phyloP scores from a whole-genome alignment of 2,329 filamentous ascomycete species.

The Neurospora crassa region DNA sequence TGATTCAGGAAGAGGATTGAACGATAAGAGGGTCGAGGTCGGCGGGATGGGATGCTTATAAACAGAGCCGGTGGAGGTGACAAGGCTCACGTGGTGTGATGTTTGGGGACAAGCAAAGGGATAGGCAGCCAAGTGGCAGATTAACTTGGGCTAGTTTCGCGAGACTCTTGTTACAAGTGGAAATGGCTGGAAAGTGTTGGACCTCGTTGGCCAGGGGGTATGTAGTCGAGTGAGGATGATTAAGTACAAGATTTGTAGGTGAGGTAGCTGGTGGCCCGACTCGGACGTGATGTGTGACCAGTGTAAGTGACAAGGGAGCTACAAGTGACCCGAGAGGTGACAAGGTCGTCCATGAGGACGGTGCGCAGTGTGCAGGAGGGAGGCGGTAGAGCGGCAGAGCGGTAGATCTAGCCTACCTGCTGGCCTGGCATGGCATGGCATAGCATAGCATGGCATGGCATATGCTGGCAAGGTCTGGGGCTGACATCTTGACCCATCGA shows the following conservation, averaged over 20 bases:
- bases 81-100: slow-evolving; percentile 17
- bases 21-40: neutral
- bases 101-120: slow-evolving; percentile 5
- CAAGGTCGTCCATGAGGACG: neutral
- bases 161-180: slow-evolving; percentile 9
- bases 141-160: slow-evolving; percentile 5
- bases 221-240: neutral
- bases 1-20: neutral
- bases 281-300: neutral
- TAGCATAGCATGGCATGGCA: neutral
- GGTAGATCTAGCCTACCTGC: neutral
- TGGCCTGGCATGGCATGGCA: neutral
- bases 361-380: neutral
- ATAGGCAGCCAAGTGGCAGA: slow-evolving; percentile 13
- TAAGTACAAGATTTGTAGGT: neutral
- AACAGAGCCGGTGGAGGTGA: slow-evolving; percentile 10
- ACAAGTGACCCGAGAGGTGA: neutral
- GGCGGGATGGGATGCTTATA: slow-evolving; percentile 10
- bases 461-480: neutral
- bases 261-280: neutral
- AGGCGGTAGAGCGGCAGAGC: neutral
- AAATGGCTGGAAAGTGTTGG: slow-evolving; percentile 19
- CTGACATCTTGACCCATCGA: neutral
- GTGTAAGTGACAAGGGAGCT: neutral
- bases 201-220: slow-evolving; percentile 5